Conservation (phyloP, 371 early-diverging fungal species). For the Nematocida displodere region DNA sequence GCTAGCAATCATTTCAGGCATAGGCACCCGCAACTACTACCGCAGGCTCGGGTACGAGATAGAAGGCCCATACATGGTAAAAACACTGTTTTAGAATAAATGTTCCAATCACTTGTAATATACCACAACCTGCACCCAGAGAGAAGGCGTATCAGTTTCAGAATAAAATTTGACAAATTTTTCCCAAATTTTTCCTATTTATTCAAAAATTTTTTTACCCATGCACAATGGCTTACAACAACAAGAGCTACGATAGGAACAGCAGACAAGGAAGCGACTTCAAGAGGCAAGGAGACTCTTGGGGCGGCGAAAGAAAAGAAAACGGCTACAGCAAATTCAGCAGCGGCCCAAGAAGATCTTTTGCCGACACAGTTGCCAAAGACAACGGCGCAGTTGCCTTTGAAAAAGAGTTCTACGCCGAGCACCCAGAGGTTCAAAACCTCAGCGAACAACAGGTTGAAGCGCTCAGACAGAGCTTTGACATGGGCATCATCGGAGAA, state of each 20-base stretch:
- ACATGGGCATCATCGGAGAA: slow-evolving; percentile 67
- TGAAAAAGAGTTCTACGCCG: slow-evolving; percentile 70
- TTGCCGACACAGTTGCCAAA: slow-evolving; percentile 40
- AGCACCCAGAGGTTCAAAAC: slow-evolving; percentile 64
- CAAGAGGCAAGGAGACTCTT: slow-evolving; percentile 21
- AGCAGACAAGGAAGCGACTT: slow-evolving; percentile 35
- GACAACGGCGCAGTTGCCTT: slow-evolving; percentile 67
- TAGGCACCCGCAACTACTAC: slow-evolving; percentile 97
- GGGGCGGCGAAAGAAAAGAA: slow-evolving; percentile 54
- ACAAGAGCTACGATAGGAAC: slow-evolving; percentile 37
- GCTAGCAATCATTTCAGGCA: slow-evolving; percentile 88
- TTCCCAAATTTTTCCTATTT: no score
- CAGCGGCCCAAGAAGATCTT: neutral
- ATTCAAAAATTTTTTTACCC: slow-evolving; percentile 37
- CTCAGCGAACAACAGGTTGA: slow-evolving; percentile 66
- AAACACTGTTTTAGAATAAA: slow-evolving; percentile 26
- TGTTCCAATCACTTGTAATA: slow-evolving; percentile 23
- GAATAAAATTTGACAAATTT: no score
- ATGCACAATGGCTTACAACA: slow-evolving; percentile 32
- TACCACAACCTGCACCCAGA: slow-evolving; percentile 6
- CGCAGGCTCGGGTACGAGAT: slow-evolving; percentile 89
- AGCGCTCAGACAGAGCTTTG: slow-evolving; percentile 66
- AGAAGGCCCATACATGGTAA: slow-evolving; percentile 71
- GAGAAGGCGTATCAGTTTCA: neutral
- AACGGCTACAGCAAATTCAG: slow-evolving; percentile 26